Percentiles rank a stretch among this genome's conserved stretches.
phyloP scores from a whole-genome alignment of 1,284 basidiomycete species.

The Sporisorium reilianum region DNA sequence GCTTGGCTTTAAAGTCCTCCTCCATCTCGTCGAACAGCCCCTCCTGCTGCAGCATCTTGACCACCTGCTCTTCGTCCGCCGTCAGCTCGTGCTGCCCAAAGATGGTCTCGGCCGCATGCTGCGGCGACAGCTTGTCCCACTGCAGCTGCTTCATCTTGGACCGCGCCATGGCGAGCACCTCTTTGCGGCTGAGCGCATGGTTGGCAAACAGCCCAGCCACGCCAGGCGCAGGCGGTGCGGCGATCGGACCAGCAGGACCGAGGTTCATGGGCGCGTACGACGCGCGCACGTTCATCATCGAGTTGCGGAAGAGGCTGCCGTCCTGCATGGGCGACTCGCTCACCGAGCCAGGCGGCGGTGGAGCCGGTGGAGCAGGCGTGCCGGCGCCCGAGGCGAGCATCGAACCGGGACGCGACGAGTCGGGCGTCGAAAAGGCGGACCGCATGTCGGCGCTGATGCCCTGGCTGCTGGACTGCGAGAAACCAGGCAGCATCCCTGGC shows the following conservation, averaged over 20 bases:
- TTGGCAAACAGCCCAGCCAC: conserved; percentile 75
- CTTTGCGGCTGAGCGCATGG: conserved; percentile 75
- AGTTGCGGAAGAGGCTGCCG: conserved; percentile 50
- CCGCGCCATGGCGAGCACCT: conserved; percentile 83
- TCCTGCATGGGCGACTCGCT: conserved; percentile 44
- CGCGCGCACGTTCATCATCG: conserved; percentile 65
- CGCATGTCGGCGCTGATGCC: conserved; percentile 28
- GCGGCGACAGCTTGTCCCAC: conserved; percentile 83
- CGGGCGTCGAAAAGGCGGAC: conserved; percentile 52
- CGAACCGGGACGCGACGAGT: conserved; percentile 53
- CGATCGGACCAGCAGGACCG: conserved; percentile 61
- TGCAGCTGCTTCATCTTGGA: conserved; percentile 98
- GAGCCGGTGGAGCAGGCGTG: conserved; percentile 71
- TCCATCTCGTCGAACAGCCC: conserved; percentile 97
- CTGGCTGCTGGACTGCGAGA: conserved; percentile 20
- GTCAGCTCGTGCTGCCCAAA: conserved; percentile 58
- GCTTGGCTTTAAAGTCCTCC: conserved; percentile 97
- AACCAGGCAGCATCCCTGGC: conserved; percentile 32
- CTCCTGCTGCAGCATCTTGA: conserved; percentile 53
- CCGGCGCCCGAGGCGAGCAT: conserved; percentile 25
- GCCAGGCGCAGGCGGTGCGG: conserved; percentile 67
- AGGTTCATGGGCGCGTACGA: conserved; percentile 49
- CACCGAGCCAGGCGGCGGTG: conserved; percentile 68
- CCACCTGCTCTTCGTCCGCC: conserved; percentile 53
- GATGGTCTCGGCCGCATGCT: conserved; percentile 68